phyloP scores from a whole-genome alignment of 345 rosid genomes.

The Sonneratia alba region DNA sequence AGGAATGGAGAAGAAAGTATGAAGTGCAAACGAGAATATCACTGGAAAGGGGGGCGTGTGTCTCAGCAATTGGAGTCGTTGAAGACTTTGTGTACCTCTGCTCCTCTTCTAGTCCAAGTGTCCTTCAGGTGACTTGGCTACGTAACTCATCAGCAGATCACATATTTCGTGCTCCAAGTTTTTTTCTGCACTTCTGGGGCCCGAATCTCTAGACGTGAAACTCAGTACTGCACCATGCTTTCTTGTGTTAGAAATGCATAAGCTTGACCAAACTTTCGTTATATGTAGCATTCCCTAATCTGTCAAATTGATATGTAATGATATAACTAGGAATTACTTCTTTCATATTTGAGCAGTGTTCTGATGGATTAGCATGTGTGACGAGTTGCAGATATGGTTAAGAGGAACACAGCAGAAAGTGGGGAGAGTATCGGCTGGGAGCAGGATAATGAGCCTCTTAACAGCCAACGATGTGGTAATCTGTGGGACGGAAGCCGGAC shows the following conservation, averaged over 20 bases:
- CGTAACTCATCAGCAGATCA: background rate
- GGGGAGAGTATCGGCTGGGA: conserved; percentile 81
- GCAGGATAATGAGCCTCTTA: conserved; percentile 79
- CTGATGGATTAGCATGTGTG: conserved; percentile 1
- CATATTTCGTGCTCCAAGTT: background rate
- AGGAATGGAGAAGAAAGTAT: conserved; percentile 69
- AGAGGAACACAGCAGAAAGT: conserved; percentile 73
- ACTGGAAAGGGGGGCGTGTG: conserved; percentile 37
- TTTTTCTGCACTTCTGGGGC: background rate
- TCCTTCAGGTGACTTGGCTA: conserved; percentile 47
- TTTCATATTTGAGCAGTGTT: background rate
- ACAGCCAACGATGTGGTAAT: conserved; percentile 63
- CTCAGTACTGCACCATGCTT: too few relatives aligned
- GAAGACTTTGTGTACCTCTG: conserved; percentile 87
- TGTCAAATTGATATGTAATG: background rate
- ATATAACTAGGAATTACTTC: background rate
- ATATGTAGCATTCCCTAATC: background rate
- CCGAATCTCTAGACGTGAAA: too few relatives aligned
- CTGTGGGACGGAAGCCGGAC: conserved; percentile 83
- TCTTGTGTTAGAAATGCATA: too few relatives aligned
- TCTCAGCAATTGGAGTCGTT: conserved; percentile 57
- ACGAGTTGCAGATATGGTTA: conserved; percentile 57
- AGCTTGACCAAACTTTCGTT: too few relatives aligned
- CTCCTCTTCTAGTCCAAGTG: conserved; percentile 54
- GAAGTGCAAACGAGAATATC: conserved; percentile 50